These are phyloP conservation scores for Cynara cardunculus DNA, from an alignment of 129 eudicot genomes.

Conservation along the genomic window DNA sequence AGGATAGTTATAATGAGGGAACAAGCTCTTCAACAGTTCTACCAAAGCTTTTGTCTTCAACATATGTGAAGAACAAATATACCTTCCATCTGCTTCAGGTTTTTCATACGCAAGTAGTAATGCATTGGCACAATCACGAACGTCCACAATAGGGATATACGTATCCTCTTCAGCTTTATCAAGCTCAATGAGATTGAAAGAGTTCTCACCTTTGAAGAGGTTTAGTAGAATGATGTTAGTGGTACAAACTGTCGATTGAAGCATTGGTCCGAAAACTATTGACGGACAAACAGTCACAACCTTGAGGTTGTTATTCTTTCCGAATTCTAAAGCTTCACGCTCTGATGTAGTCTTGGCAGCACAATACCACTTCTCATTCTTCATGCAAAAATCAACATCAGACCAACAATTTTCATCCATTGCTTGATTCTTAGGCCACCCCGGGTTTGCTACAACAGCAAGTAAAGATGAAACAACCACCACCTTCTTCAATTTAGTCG, in stretches of 20 bases:
- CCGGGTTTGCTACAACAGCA: constrained; percentile 19
- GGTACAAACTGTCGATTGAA: constrained; percentile 27
- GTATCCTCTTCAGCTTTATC: constrained; percentile 9
- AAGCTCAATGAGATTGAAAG: constrained; percentile 9
- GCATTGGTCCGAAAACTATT: constrained; percentile 37
- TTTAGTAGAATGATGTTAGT: constrained; percentile 18
- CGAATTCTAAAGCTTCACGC: constrained; percentile 27
- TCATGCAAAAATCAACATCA: constrained; percentile 1
- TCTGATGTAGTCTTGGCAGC: constrained; percentile 27
- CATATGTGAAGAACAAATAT: constrained; percentile 23
- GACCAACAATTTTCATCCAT: constrained; percentile 28
- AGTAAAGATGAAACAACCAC: constrained; percentile 28
- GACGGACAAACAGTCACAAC: constrained; percentile 38
- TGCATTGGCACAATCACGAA: constrained; percentile 31
- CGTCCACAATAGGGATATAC: constrained; percentile 21
- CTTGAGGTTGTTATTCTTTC: constrained; percentile 19
- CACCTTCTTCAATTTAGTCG: constrained; percentile 19
- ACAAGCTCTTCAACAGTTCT: constrained; percentile 14
- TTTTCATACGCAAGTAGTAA: constrained; percentile 31
- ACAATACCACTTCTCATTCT: constrained; percentile 19
- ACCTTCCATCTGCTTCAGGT: constrained; percentile 36
- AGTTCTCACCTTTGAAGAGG: constrained; percentile 25
- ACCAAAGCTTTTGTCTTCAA: constrained; percentile 7
- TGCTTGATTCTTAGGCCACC: constrained; percentile 25
- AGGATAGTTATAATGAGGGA: constrained; percentile 34